Base-by-base conservation (phyloP, 495 filamentous ascomycete genomes). In the Xylaria grammica region DNA sequence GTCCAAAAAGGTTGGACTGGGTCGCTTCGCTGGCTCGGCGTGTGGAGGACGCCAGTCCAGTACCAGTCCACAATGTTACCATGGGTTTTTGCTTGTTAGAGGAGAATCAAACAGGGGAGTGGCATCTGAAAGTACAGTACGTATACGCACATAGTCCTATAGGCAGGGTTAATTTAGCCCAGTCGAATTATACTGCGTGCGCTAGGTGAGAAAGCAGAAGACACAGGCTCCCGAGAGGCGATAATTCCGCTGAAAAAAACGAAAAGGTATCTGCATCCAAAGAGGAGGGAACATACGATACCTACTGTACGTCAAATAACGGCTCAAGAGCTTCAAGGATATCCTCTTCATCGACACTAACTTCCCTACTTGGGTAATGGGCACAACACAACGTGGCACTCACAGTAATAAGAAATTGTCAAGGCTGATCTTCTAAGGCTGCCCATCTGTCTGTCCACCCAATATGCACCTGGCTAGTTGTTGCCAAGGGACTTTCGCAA, bases 11-110 rank as follows among this genome's bases (percentile, higher is more conserved):
- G 61, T 36, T 58, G 53, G 62, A 58, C 53, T 55, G 62, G 62
- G 52, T 42, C 45, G 3, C 52, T 58, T 50, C 44, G 62, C 48
- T 58, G 52, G 62, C 32, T 64, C 53, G 40, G 52, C 40, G 29
- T 63, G 60, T 55, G 62, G 62, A 64, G 62, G 62, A 64, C 42
- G 53, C 29, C 62, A 64, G 45, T 64, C 62, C 62, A 64, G 58
- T 50, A 44, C 29, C 62, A 64, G 45, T 64, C 62, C 62, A 64
- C 62, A 64, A 64, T 64, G 62, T 51, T 58, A 64, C 62, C 52
- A 42, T 63, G 44, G 51, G 26, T 56, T 63, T 63, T 50, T 15
- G 17, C 42, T 56, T 19, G 53, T 58, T 30, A 57, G 52, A 64
- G 46, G 29, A 61, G 24, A 58, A 26, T 26, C 52, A 26, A 53